Evolutionary conservation across 495 filamentous ascomycete species (phyloP).

Genomic region (Penicillium pulvis): DNA sequence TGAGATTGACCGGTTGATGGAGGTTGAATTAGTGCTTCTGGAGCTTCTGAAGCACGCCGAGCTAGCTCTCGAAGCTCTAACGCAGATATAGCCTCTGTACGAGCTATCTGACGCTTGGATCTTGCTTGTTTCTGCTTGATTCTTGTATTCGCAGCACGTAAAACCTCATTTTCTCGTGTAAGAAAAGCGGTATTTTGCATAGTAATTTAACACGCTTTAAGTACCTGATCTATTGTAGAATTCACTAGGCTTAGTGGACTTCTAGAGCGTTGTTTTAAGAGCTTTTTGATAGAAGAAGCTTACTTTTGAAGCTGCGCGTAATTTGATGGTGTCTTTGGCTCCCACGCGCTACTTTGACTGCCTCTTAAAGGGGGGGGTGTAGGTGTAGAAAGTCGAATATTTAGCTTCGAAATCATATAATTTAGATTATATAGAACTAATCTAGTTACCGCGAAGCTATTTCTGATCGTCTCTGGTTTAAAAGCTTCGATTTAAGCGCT

Average conservation of each 20-base stretch:
- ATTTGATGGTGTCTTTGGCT: slow-evolving; percentile 8
- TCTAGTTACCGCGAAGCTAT: slow-evolving; percentile 16
- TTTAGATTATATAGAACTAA: slow-evolving; percentile 14
- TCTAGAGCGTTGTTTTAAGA: slow-evolving; percentile 4
- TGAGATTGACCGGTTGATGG: too few species aligned
- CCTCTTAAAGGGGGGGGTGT: background rate
- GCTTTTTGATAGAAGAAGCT: slow-evolving; percentile 7
- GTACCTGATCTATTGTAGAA: too few species aligned
- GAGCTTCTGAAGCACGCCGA: too few species aligned
- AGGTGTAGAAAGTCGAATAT: slow-evolving; percentile 9
- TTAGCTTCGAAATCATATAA: slow-evolving; percentile 12
- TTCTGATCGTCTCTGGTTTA: slow-evolving; percentile 16
- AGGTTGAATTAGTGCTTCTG: too few species aligned
- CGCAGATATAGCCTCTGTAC: too few species aligned
- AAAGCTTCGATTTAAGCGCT: slow-evolving; percentile 8
- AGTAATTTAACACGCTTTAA: too few species aligned
- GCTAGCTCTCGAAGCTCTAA: too few species aligned
- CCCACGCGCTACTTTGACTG: background rate
- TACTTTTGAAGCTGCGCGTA: background rate
- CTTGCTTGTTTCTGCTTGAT: too few species aligned
- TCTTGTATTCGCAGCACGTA: too few species aligned
- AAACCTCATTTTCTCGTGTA: too few species aligned
- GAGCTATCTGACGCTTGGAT: too few species aligned
- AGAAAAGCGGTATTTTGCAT: too few species aligned
- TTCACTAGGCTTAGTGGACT: slow-evolving; percentile 1